Conservation (phyloP, 2,329 filamentous ascomycete genomes). For the Aspergillus alliaceus region DNA sequence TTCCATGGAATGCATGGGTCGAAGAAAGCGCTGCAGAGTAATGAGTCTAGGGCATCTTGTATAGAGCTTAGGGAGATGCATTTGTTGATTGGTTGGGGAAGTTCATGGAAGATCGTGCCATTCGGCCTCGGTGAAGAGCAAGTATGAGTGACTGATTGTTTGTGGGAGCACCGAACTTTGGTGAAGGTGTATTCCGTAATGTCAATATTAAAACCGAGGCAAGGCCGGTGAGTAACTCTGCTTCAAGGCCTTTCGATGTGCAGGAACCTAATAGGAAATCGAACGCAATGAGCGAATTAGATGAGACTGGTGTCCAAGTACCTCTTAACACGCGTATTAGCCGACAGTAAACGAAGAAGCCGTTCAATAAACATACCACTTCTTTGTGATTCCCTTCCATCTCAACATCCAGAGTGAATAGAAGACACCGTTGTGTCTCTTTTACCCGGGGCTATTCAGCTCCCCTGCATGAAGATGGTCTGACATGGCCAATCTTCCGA, state of each 20-base stretch:
- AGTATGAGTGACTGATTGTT: neutral
- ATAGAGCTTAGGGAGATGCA: constrained; percentile 18
- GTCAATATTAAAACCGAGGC: constrained; percentile 1
- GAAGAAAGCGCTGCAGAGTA: constrained; percentile 24
- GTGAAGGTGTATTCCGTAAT: neutral
- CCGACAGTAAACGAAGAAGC: neutral
- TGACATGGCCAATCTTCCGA: too few relatives aligned
- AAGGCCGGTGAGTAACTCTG: constrained; percentile 2
- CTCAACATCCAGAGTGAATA: constrained; percentile 8
- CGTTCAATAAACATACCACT: neutral
- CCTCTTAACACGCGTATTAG: neutral
- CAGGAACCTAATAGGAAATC: constrained; percentile 1
- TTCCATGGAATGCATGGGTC: constrained; percentile 24
- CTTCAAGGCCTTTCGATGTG: neutral
- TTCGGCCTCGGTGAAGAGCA: neutral
- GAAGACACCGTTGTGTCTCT: neutral
- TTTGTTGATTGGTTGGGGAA: neutral
- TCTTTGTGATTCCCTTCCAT: neutral
- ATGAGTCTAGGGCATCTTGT: constrained; percentile 21
- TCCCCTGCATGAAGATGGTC: neutral
- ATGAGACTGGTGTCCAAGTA: neutral
- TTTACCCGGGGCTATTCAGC: neutral
- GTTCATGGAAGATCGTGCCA: neutral
- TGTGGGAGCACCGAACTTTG: neutral
- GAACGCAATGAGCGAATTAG: constrained; percentile 6